Percentiles rank a stretch among this genome's conserved stretches.
Evolutionary conservation across 2,329 filamentous ascomycete genomes (phyloP).

Genomic region (Aureobasidium mangrovei): DNA sequence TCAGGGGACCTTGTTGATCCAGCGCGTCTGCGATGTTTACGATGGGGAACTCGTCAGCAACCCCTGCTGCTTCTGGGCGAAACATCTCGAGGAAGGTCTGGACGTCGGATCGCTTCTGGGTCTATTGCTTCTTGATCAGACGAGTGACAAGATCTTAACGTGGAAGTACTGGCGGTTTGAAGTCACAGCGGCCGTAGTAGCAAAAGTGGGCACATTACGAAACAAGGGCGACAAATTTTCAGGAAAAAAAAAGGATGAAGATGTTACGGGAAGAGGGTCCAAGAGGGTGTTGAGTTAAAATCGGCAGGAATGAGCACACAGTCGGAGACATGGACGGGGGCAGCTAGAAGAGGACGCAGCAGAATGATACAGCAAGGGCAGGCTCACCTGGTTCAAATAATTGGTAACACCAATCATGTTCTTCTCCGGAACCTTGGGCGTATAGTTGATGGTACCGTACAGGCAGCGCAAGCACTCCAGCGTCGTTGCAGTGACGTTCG

Average conservation of each 20-base stretch:
- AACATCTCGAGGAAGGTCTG: slow-evolving; percentile 48
- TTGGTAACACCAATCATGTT: slow-evolving; percentile 39
- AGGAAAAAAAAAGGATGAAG: too few species aligned
- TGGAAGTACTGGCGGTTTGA: too few species aligned
- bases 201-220: too few species aligned
- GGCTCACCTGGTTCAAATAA: slow-evolving; percentile 33
- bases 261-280: too few species aligned
- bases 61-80: slow-evolving; percentile 40
- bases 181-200: too few species aligned
- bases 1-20: slow-evolving; percentile 9
- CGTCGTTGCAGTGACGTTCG: slow-evolving; percentile 24
- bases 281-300: too few species aligned
- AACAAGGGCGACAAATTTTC: too few species aligned
- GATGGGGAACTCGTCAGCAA: slow-evolving; percentile 43
- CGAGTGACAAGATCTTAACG: too few species aligned
- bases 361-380: background rate
- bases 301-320: too few species aligned
- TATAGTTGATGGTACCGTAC: slow-evolving; percentile 47
- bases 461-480: slow-evolving; percentile 46
- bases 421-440: slow-evolving; percentile 32
- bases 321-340: too few species aligned
- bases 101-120: slow-evolving; percentile 47
- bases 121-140: slow-evolving; percentile 16
- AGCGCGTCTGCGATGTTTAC: slow-evolving; percentile 12
- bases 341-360: slow-evolving; percentile 23